Conservation (phyloP, 768 basidiomycete species). For the Austroboletus eburneus region DNA sequence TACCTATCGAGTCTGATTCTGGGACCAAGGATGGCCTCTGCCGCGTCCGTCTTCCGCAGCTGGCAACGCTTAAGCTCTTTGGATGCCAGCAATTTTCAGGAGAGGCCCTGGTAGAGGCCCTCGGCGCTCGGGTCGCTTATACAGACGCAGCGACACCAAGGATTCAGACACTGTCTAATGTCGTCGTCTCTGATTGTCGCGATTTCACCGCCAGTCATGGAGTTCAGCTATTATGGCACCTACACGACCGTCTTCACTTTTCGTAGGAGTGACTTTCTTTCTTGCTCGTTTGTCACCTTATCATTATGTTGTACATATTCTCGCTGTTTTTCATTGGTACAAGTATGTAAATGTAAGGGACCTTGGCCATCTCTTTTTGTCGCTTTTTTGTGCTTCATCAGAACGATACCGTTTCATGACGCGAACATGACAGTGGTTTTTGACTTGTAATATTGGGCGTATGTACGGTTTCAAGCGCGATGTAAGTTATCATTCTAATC, state of each 20-base stretch:
- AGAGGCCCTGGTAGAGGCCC: constrained; percentile 48
- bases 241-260: constrained; percentile 24
- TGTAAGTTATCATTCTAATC: no score
- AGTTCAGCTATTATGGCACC: constrained; percentile 23
- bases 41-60: constrained; percentile 50
- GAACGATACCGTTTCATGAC: no score
- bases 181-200: constrained; percentile 24
- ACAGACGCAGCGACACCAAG: constrained; percentile 31
- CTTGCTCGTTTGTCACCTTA: not conserved
- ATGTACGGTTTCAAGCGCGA: no score
- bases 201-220: constrained; percentile 18
- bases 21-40: constrained; percentile 14
- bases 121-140: constrained; percentile 44
- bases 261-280: constrained; percentile 9
- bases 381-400: no score
- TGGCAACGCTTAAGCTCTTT: constrained; percentile 49
- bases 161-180: constrained; percentile 24
- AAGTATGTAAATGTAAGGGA: not conserved
- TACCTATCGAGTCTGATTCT: constrained; percentile 3
- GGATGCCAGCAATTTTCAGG: constrained; percentile 66
- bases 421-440: no score
- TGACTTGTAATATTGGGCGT: no score
- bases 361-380: not conserved
- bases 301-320: constrained; percentile 5
- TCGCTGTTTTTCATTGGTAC: not conserved